A percentile compares a stretch with the other conserved stretches of the same genome.
Evolutionary conservation across 192 early-diverging fungal species (phyloP).

Genomic region (Coemansia sp.): DNA sequence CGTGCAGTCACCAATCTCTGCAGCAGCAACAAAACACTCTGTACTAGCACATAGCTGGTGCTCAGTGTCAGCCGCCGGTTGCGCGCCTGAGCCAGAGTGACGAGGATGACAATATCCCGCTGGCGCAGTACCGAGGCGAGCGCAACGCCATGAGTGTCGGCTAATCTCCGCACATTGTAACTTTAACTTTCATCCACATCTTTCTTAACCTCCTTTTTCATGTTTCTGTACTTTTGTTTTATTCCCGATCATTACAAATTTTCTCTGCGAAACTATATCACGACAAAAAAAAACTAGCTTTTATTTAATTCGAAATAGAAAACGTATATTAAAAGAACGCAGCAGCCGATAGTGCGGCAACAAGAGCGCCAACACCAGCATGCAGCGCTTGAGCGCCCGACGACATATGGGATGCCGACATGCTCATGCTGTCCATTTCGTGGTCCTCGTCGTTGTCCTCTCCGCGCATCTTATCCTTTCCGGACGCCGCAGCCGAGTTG

Average conservation of each 20-base stretch:
- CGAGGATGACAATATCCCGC: constrained; percentile 64
- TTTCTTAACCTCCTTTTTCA: too few relatives aligned
- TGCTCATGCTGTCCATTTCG: background rate
- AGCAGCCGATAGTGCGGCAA: background rate
- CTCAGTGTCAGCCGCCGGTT: constrained; percentile 11
- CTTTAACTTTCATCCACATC: too few relatives aligned
- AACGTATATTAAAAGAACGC: background rate
- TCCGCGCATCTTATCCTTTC: constrained; percentile 10
- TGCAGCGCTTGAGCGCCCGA: background rate
- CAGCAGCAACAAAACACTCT: background rate
- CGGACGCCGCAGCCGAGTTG: background rate
- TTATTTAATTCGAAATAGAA: too few relatives aligned
- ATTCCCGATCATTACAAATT: too few relatives aligned
- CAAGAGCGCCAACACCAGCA: background rate
- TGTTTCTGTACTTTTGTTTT: too few relatives aligned
- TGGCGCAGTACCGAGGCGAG: constrained; percentile 58
- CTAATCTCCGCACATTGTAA: background rate
- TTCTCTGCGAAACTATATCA: too few relatives aligned
- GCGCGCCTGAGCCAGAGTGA: constrained; percentile 38
- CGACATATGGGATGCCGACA: constrained; percentile 7
- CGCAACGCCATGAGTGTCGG: constrained; percentile 46
- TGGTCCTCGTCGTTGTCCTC: constrained; percentile 25
- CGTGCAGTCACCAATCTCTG: constrained; percentile 3
- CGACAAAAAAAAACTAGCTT: too few relatives aligned
- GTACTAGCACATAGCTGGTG: constrained; percentile 4